A percentile compares a stretch with the other conserved stretches of the same genome.
phyloP scores from a whole-genome alignment of 83 land plant species.

The Picea mariana region DNA sequence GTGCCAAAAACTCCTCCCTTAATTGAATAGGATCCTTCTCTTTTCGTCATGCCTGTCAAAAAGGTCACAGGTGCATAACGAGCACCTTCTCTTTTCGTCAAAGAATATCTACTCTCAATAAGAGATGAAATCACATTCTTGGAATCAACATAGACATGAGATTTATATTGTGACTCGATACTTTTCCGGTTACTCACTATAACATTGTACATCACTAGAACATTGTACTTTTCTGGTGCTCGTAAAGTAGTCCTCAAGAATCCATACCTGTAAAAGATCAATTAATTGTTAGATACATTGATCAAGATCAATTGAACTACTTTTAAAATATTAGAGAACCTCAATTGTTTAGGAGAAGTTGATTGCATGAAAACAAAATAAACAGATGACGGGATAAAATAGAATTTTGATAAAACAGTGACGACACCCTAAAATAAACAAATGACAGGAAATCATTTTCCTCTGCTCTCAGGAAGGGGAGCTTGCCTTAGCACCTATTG shows the following conservation, averaged over 20 bases:
- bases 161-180: conserved; percentile 82
- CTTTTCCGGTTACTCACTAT: conserved; percentile 90
- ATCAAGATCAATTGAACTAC: background rate
- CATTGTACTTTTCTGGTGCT: no score
- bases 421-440: background rate
- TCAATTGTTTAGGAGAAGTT: background rate
- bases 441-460: no score
- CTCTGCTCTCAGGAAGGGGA: no score
- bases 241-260: conserved; percentile 68
- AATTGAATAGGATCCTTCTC: conserved; percentile 82
- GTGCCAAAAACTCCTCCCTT: conserved; percentile 81
- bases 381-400: background rate
- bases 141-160: conserved; percentile 94
- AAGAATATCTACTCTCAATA: conserved; percentile 64
- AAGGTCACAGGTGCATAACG: conserved; percentile 92
- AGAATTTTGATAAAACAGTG: background rate
- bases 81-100: conserved; percentile 86
- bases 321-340: background rate
- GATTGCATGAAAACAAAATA: background rate
- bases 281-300: background rate
- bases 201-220: conserved; percentile 79
- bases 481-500: no score
- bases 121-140: conserved; percentile 72
- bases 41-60: conserved; percentile 85
- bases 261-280: conserved; percentile 57